A percentile compares a stretch with the other conserved stretches of the same genome.
These are phyloP conservation scores for Dalbergia cochinchinensis DNA, from an alignment of 306 rosid species.

Conservation along the genomic window DNA sequence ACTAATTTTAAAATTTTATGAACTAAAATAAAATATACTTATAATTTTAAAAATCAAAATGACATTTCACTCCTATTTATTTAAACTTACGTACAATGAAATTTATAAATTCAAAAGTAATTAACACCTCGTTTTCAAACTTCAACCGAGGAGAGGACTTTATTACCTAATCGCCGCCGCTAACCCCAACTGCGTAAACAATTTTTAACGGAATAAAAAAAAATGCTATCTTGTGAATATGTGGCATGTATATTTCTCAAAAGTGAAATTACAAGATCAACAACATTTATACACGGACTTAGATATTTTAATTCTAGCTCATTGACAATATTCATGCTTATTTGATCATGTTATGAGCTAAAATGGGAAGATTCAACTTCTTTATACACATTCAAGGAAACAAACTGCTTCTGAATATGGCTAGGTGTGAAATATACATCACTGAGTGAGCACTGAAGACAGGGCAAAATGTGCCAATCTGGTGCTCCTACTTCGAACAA, in stretches of 20 bases:
- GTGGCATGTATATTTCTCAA: constrained; percentile 7
- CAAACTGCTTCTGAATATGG: constrained; percentile 24
- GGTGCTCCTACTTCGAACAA: constrained; percentile 19
- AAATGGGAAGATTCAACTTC: constrained; percentile 20
- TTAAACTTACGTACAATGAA: too few species aligned
- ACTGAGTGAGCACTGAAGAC: constrained; percentile 1
- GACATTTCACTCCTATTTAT: too few species aligned
- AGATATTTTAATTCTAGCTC: constrained; percentile 35
- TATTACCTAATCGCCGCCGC: too few species aligned
- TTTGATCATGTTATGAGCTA: constrained; percentile 39
- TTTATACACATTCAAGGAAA: constrained; percentile 33
- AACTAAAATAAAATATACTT: too few species aligned
- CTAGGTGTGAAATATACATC: constrained; percentile 32
- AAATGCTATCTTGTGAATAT: not conserved
- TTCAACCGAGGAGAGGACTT: too few species aligned
- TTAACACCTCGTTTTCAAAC: too few species aligned
- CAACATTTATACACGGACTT: constrained; percentile 16
- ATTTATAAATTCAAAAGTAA: too few species aligned
- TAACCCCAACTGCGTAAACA: not conserved
- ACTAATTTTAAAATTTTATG: too few species aligned
- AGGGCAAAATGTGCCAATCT: not conserved
- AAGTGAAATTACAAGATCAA: constrained; percentile 18
- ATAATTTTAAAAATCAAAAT: too few species aligned
- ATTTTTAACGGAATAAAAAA: not conserved
- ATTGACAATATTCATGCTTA: constrained; percentile 32